These are phyloP conservation scores for Colletotrichum limetticola DNA, from an alignment of 2,329 filamentous ascomycete species.

Conservation along the genomic window DNA sequence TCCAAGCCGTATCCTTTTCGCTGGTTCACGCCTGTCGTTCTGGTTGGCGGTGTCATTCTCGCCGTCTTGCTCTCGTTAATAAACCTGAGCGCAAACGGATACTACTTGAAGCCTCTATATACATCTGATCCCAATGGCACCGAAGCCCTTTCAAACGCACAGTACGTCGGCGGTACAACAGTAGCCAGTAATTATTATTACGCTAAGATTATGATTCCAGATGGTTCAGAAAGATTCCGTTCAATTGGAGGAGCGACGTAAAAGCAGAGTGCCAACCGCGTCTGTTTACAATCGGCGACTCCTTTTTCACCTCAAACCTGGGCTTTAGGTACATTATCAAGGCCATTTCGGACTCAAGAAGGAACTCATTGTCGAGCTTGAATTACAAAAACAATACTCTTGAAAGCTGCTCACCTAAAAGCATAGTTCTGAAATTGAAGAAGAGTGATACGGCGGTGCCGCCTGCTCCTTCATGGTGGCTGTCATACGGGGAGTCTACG, in stretches of 20 bases:
- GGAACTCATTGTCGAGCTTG: not conserved
- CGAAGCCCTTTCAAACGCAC: not conserved
- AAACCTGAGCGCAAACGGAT: not conserved
- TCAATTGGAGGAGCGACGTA: not conserved
- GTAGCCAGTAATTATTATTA: accelerated
- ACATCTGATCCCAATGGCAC: not conserved
- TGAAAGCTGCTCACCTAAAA: not conserved
- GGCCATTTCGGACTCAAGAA: not conserved
- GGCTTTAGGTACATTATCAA: not conserved
- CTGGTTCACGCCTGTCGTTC: not conserved
- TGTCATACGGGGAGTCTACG: not conserved
- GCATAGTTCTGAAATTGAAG: not conserved
- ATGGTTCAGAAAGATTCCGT: not conserved
- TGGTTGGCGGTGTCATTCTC: not conserved
- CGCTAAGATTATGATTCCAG: not conserved
- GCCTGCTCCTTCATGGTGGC: not conserved
- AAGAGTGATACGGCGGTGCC: not conserved
- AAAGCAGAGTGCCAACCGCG: not conserved
- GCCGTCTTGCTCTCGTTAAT: not conserved
- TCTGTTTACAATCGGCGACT: not conserved
- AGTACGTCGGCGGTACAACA: not conserved
- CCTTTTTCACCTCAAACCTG: not conserved
- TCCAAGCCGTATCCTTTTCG: not conserved
- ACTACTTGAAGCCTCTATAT: not conserved
- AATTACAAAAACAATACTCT: not conserved